phyloP scores from a whole-genome alignment of 768 basidiomycete species.

The Lyophyllum shimeji region DNA sequence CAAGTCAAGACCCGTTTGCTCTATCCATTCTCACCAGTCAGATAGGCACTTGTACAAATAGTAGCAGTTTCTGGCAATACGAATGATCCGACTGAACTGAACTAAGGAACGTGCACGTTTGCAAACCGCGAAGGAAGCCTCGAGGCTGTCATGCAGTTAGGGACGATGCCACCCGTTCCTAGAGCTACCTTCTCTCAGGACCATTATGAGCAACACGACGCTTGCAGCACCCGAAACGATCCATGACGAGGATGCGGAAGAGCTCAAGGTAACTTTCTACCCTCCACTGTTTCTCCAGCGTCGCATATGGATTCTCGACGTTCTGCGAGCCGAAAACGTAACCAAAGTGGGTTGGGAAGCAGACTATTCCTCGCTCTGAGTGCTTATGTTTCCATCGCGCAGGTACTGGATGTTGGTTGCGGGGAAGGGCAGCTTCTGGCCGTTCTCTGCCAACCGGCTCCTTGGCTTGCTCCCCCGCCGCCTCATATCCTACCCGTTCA shows the following conservation, averaged over 20 bases:
- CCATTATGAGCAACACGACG: slow-evolving; percentile 3
- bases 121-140: neutral
- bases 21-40: neutral
- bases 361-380: neutral
- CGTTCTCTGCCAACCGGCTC: slow-evolving; percentile 72
- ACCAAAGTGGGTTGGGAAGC: slow-evolving; percentile 40
- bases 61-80: neutral
- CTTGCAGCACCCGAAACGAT: slow-evolving; percentile 6
- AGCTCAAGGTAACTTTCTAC: slow-evolving; percentile 60
- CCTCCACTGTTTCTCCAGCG: slow-evolving; percentile 70
- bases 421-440: slow-evolving; percentile 76
- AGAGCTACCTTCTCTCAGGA: neutral
- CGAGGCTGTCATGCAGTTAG: neutral
- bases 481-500: slow-evolving; percentile 23
- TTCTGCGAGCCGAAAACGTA: slow-evolving; percentile 56
- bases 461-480: slow-evolving; percentile 56
- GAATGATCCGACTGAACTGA: neutral
- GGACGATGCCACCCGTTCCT: neutral
- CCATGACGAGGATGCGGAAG: slow-evolving; percentile 22
- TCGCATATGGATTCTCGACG: slow-evolving; percentile 68
- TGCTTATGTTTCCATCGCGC: neutral
- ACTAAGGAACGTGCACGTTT: neutral
- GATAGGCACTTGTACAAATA: neutral
- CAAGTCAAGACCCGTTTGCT: neutral
- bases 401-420: slow-evolving; percentile 86